These are phyloP conservation scores for Leccinum solheimii DNA, from an alignment of 1,284 basidiomycete genomes.

Conservation along the genomic window DNA sequence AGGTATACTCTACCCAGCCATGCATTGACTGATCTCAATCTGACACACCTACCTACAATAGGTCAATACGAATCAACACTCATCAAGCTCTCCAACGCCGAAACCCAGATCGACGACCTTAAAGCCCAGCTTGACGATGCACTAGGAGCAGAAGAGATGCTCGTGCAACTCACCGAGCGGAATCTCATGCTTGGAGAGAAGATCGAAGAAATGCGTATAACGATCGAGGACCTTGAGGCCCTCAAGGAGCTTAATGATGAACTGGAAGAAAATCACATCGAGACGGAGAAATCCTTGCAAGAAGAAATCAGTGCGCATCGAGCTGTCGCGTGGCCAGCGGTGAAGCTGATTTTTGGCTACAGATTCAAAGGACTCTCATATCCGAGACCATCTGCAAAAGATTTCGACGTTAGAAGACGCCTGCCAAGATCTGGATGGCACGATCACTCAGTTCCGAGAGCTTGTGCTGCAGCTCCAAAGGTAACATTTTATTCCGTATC, in stretches of 20 bases:
- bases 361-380: constrained; percentile 72
- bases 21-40: constrained; percentile 4
- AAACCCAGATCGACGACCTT: constrained; percentile 90
- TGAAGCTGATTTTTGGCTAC: constrained; percentile 11
- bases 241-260: constrained; percentile 97
- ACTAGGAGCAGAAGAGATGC: constrained; percentile 92
- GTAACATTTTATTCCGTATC: constrained; percentile 42
- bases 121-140: constrained; percentile 96
- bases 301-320: constrained; percentile 76
- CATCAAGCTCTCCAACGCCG: constrained; percentile 81
- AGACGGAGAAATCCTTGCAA: constrained; percentile 90
- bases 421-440: constrained; percentile 83
- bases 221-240: constrained; percentile 94
- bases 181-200: constrained; percentile 94
- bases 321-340: not conserved
- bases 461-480: constrained; percentile 81
- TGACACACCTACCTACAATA: constrained; percentile 35
- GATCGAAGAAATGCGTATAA: constrained; percentile 95
- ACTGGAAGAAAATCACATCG: constrained; percentile 94
- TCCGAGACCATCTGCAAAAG: constrained; percentile 67
- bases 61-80: constrained; percentile 79
- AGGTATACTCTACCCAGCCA: constrained; percentile 39
- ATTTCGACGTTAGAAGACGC: constrained; percentile 72
- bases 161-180: constrained; percentile 93
- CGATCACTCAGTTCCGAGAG: constrained; percentile 89